Conservation (phyloP, 768 basidiomycete species). For the Agrocybe pediades region DNA sequence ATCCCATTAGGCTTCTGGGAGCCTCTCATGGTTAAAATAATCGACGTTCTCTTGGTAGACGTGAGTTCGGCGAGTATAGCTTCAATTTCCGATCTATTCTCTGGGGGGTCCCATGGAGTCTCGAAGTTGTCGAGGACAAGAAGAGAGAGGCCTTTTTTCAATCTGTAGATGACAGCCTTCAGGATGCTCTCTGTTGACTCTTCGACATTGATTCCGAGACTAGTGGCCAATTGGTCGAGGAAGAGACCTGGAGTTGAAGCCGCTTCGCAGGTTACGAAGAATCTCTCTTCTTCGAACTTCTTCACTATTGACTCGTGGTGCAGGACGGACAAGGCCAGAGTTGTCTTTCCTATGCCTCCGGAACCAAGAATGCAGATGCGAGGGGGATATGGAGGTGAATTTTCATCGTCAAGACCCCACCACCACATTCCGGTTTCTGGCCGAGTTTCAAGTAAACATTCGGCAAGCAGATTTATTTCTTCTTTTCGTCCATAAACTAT, state of each 20-base stretch:
- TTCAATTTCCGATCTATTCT: constrained; percentile 25
- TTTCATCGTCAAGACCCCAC: background rate
- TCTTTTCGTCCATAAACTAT: constrained; percentile 27
- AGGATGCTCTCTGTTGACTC: constrained; percentile 13
- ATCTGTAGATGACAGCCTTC: constrained; percentile 14
- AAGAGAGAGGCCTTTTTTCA: constrained; percentile 16
- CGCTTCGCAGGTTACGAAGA: constrained; percentile 32
- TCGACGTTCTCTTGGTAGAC: constrained; percentile 16
- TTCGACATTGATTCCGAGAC: constrained; percentile 17
- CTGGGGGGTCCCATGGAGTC: constrained; percentile 30
- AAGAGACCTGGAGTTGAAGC: constrained; percentile 24
- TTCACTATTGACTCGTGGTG: constrained; percentile 19
- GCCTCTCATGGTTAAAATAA: constrained; percentile 32
- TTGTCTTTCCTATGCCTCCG: constrained; percentile 36
- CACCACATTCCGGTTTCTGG: background rate
- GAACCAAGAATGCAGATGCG: constrained; percentile 30
- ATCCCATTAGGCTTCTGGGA: constrained; percentile 28
- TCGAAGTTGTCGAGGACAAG: constrained; percentile 36
- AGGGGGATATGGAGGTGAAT: constrained; percentile 5
- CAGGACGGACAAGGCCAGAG: constrained; percentile 27
- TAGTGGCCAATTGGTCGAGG: constrained; percentile 20
- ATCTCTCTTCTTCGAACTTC: constrained; percentile 19
- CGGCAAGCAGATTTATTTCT: constrained; percentile 23
- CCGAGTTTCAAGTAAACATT: constrained; percentile 4
- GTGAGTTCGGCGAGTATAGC: constrained; percentile 22